These are phyloP conservation scores for Haplosporangium sp. DNA, from an alignment of 371 early-diverging fungal species.

Conservation along the genomic window DNA sequence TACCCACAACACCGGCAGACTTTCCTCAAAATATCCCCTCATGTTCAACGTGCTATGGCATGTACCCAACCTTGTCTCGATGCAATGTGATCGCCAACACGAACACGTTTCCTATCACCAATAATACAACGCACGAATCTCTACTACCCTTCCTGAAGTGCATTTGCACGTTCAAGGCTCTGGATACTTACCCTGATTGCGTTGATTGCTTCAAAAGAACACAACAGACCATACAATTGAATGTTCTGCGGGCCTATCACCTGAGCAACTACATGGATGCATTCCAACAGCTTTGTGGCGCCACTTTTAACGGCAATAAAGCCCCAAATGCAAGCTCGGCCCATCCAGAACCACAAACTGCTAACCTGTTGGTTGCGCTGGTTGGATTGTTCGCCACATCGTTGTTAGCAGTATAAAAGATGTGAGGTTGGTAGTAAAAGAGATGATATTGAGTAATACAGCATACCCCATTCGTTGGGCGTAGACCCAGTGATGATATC, in stretches of 20 bases:
- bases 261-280: conserved; percentile 40
- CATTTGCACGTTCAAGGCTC: conserved; percentile 41
- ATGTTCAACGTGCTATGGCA: conserved; percentile 43
- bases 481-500: too few species aligned
- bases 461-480: too few species aligned
- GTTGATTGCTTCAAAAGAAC: conserved; percentile 46
- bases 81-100: conserved; percentile 46
- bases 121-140: conserved; percentile 28
- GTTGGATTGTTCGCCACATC: too few species aligned
- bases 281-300: conserved; percentile 44
- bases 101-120: conserved; percentile 28
- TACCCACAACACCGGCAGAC: conserved; percentile 37
- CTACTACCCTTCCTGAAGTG: conserved; percentile 44
- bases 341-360: too few species aligned
- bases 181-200: conserved; percentile 43
- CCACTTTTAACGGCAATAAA: conserved; percentile 41
- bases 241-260: conserved; percentile 41
- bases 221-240: conserved; percentile 33
- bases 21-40: conserved; percentile 48
- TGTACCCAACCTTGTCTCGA: conserved; percentile 39
- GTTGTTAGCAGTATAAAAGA: too few species aligned
- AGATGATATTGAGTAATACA: too few species aligned
- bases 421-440: too few species aligned
- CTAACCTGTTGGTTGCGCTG: neutral
- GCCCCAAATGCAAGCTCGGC: neutral